phyloP scores from a whole-genome alignment of 2,329 filamentous ascomycete species.

The Cercospora canescens region DNA sequence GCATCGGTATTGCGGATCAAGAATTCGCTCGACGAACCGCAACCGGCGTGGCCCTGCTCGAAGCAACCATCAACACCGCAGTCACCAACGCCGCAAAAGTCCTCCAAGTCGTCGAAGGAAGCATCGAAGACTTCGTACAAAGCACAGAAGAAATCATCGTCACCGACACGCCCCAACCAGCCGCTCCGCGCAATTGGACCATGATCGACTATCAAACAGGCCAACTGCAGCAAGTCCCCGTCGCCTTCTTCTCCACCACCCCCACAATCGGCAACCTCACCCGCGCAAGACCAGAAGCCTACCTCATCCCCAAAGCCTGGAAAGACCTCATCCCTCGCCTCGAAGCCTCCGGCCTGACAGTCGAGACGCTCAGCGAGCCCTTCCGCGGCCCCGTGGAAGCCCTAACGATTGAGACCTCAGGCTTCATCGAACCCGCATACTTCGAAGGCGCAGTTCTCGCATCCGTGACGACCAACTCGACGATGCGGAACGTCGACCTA shows the following conservation, averaged over 20 bases:
- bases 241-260: conserved; percentile 38
- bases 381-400: conserved; percentile 37
- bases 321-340: conserved; percentile 37
- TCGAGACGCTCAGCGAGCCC: conserved; percentile 32
- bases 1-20: conserved; percentile 39
- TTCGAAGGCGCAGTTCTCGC: conserved; percentile 39
- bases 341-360: conserved; percentile 35
- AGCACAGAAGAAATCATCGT: conserved; percentile 35
- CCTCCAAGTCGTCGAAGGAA: conserved; percentile 33
- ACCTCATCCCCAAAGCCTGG: conserved; percentile 40
- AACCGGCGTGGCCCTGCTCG: conserved; percentile 37
- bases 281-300: conserved; percentile 35
- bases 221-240: conserved; percentile 35
- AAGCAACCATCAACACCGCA: conserved; percentile 38
- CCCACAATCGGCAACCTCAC: conserved; percentile 39
- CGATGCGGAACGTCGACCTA: conserved; percentile 30
- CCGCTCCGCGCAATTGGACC: conserved; percentile 34
- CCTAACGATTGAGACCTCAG: conserved; percentile 37
- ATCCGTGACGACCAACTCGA: conserved; percentile 34
- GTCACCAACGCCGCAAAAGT: conserved; percentile 33
- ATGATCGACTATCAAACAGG: conserved; percentile 37
- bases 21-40: conserved; percentile 37
- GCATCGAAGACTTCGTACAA: conserved; percentile 30
- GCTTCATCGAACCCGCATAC: conserved; percentile 30
- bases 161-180: conserved; percentile 33